Base-by-base conservation (phyloP, 1,284 basidiomycete genomes). In the Neotropicomus parvogracilis region DNA sequence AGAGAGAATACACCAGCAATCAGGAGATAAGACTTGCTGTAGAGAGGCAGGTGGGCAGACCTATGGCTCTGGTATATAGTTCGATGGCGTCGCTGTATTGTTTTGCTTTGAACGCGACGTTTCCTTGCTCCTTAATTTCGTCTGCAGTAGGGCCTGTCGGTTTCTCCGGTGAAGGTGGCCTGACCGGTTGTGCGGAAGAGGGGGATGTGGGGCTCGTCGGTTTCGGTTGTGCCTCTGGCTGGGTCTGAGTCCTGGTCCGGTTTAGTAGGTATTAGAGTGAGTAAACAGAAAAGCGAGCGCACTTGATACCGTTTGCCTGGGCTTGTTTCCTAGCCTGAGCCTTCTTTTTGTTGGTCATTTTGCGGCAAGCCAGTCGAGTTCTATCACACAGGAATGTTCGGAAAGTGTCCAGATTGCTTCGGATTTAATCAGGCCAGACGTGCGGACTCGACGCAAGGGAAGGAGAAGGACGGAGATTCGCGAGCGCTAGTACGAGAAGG, bases 61-160 rank as follows among this genome's bases (percentile, higher is more conserved):
- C 75, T 61, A 88, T 85, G n/a, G 89, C 91, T 57, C 82, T 75
- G 40, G 82, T 79, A 68, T 94, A 94, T 8, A 80, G 68, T n/a
- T 82, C 79, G 54, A 91, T 79, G 13, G 91, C 91, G 16, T 86
- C 81, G 5, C 61, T 70, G 60, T 85, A 92, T 46, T 73, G 72
- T 44, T 75, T 79, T 9, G 77, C 76, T 59, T 84, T 86, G 70
- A 91, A 93, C 2, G 81, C 76, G 2, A 71, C 69, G 66, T 93
- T 93, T 20, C 90, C 87, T 51, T 78, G 67, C 59, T 87, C 86
- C 60, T 88, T 88, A 39, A 80, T 64, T 46, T 78, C 72, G 60
- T 88, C 87, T 19, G 85, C 83, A 4, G 54, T 48, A 16, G 59
- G 62, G 0, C 52, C 62, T 2, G 41, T 20, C 5, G 50, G 53